Conservation (phyloP, 129 eudicot genomes). For the Artemisia tridentata region DNA sequence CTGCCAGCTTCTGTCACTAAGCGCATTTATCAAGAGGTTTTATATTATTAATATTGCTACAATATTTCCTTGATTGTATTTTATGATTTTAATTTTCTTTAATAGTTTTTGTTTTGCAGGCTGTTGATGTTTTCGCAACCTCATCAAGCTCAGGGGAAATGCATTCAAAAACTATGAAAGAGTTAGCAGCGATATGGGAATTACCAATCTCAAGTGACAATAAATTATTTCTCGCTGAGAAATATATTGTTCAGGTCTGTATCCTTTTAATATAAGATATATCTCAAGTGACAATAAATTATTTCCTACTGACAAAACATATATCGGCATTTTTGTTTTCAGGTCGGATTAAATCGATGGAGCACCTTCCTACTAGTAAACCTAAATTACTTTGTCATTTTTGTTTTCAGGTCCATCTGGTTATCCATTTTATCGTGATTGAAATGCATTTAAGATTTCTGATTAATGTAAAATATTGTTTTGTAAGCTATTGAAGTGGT, state of each 20-base stretch:
- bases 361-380: too few species aligned
- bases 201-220: constrained; percentile 42
- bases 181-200: constrained; percentile 69
- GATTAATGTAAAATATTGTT: too few species aligned
- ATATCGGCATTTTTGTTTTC: too few species aligned
- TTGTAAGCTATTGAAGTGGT: too few species aligned
- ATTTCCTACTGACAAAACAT: too few species aligned
- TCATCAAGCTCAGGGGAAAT: constrained; percentile 63
- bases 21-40: constrained; percentile 70
- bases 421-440: too few species aligned
- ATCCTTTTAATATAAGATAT: constrained; percentile 11
- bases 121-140: constrained; percentile 85
- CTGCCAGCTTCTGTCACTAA: constrained; percentile 38
- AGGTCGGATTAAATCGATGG: too few species aligned
- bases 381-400: too few species aligned
- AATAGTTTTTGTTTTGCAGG: constrained; percentile 46
- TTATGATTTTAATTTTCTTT: constrained; percentile 11
- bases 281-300: too few species aligned
- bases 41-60: background rate
- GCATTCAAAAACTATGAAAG: constrained; percentile 54
- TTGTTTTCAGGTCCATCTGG: too few species aligned
- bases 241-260: constrained; percentile 68
- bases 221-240: constrained; percentile 55
- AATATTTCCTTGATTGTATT: background rate
- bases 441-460: too few species aligned